Base-by-base conservation (phyloP, 1,284 basidiomycete genomes). In the Puccinia novopanici region DNA sequence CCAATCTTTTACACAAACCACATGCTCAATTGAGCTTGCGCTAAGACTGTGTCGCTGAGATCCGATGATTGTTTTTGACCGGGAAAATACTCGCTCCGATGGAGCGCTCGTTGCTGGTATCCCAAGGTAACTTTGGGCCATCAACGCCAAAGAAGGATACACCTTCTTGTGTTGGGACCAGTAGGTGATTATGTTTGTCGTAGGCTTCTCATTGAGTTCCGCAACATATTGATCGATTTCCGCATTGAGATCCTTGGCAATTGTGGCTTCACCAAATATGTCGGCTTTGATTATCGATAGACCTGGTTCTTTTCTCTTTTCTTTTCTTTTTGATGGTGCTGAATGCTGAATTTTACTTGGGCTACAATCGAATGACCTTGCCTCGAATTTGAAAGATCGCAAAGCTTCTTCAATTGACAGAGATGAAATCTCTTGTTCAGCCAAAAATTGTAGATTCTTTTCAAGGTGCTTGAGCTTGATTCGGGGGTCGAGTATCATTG, bases 61-160 rank as follows among this genome's bases (percentile, higher is more conserved):
- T 3, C 65, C 65, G 10, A 67, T 24, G 10, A 67, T 24, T 34
- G 40, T 17, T 17, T 67, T 67, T 6, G 13, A 67, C 24, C 24
- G 19, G 2, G 42, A 67, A 22, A 67, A 67, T 2, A 67, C 65
- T 45, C 65, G 37, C 65, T 67, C 22, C 15, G 42, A 67, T 2
- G 65, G 40, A 13, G 65, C 65, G 34, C 65, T 67, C 8, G 65
- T 67, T 2, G 65, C 65, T 6, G 65, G 65, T 3, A 67, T 67
- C 8, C 13, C 65, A 67, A 67, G 65, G 34, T n/a, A 67, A 24
- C 65, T 45, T 24, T 15, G 9, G 10, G 34, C 63, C 63, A 67
- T 67, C 37, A 8, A 34, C 63, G 10, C 37, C 5, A 52, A 52
- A 57, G n/a, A n/a, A n/a, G n/a, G n/a, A n/a, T n/a, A n/a, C n/a